phyloP scores from a whole-genome alignment of 2,329 filamentous ascomycete genomes.

The Phaeosphaeriaceae sp. region DNA sequence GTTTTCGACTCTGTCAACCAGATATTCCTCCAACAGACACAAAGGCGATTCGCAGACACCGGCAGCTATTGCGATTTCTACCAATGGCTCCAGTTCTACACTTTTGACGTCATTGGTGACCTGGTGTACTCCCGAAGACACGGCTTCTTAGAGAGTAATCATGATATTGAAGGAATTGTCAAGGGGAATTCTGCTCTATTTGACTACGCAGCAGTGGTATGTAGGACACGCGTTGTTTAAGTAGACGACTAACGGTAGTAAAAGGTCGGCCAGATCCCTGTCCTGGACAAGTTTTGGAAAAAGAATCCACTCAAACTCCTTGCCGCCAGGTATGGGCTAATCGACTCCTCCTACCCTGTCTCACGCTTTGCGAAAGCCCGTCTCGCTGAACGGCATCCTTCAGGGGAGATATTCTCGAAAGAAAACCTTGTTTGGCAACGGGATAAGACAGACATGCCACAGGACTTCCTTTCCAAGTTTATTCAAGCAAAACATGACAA shows the following conservation, averaged over 20 bases:
- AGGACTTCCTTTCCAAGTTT: conserved; percentile 7
- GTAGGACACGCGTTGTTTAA: not conserved
- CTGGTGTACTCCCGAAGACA: conserved; percentile 1
- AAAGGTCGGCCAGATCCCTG: conserved; percentile 8
- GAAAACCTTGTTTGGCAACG: conserved; percentile 5
- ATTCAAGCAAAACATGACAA: conserved; percentile 3
- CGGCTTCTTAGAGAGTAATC: conserved; percentile 5
- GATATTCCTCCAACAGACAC: conserved; percentile 3
- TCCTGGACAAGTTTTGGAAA: conserved; percentile 4
- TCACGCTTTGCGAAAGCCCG: conserved; percentile 1
- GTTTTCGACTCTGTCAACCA: conserved; percentile 17
- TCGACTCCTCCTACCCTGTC: conserved; percentile 2
- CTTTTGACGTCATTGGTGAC: conserved; percentile 11
- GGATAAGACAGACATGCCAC: conserved; percentile 2
- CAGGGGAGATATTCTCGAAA: conserved; percentile 3
- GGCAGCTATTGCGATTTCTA: not conserved
- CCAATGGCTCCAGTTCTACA: conserved; percentile 7
- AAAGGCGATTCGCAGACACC: not conserved
- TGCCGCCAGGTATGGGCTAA: not conserved
- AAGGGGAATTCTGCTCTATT: not conserved
- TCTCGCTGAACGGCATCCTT: conserved; percentile 5
- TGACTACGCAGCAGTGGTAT: conserved; percentile 4
- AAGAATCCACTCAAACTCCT: conserved; percentile 6
- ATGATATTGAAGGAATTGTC: conserved; percentile 2
- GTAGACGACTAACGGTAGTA: not conserved